These are phyloP conservation scores for Arthonia radiata DNA, from an alignment of 495 filamentous ascomycete species.

Conservation along the genomic window DNA sequence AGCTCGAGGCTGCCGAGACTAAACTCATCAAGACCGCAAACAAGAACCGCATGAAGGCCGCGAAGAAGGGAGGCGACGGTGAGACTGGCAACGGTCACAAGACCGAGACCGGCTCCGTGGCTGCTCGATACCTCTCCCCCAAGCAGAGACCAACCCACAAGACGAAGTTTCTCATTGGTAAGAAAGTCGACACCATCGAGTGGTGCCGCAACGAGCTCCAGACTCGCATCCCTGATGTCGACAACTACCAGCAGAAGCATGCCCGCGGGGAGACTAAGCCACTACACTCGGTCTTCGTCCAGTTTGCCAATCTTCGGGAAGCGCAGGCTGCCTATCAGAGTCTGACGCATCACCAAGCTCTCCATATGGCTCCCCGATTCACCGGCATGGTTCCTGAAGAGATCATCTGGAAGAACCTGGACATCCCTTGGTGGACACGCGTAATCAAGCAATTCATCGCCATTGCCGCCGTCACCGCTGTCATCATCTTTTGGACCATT, in stretches of 20 bases:
- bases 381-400: conserved; percentile 69
- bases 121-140: conserved; percentile 45
- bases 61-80: conserved; percentile 42
- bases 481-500: conserved; percentile 93
- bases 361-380: conserved; percentile 81
- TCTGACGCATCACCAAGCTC: conserved; percentile 64
- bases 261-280: conserved; percentile 38
- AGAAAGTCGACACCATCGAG: conserved; percentile 89
- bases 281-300: conserved; percentile 62
- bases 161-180: conserved; percentile 52
- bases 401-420: conserved; percentile 71
- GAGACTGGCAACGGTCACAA: conserved; percentile 8
- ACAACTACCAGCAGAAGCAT: conserved; percentile 50
- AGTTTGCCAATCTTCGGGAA: conserved; percentile 57
- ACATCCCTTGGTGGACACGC: conserved; percentile 71
- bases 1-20: conserved; percentile 71
- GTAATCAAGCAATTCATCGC: conserved; percentile 47
- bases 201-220: conserved; percentile 70
- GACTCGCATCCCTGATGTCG: conserved; percentile 54
- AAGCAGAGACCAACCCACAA: conserved; percentile 75
- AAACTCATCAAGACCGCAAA: conserved; percentile 69
- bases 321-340: conserved; percentile 74
- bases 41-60: conserved; percentile 40
- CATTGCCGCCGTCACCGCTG: conserved; percentile 39
- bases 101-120: conserved; percentile 34